Base-by-base conservation (phyloP, 2,329 filamentous ascomycete species). In the Diaporthe citri region DNA sequence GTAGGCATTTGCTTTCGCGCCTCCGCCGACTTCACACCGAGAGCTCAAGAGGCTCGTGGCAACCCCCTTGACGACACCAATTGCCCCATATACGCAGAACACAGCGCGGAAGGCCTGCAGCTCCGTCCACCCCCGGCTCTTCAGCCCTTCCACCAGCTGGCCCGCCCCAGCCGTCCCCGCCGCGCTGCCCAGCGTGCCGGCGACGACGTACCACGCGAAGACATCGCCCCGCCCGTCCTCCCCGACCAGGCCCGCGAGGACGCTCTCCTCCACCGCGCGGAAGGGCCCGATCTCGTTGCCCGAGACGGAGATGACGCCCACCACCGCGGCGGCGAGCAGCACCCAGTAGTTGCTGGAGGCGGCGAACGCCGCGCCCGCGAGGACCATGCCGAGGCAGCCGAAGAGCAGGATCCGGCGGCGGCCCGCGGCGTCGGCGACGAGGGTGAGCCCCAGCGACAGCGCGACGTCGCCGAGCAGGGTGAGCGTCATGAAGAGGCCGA, bases 201-300 rank as follows among this genome's bases (percentile, higher is more conserved):
- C 81, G 9, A 92, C 84, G 8, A 85, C 88, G 78, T 92, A 92
- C 90, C 90, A 92, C 4, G 90, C 90, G 76, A 90, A 92, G 39
- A 92, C 84, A 78, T 92, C 90, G 74, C 87, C 85, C 59, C 90
- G 82, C 4, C 84, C 82, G 2, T 82, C 81, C 6, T 85, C 78
- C 0, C 82, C 79, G 0, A 88, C 90, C 4, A 92, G 83, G 56
- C 92, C 90, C 4, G 90, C 90, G 2, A 92, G 82, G 7, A 88
- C 87, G 22, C 88, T 90, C 81, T 92, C 90, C 79, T 92, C 91
- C 39, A 92, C 86, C 52, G 90, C 90, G 52, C 88, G 85, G 75
- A 93, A 92, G 0, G 90, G 91, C 0, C 90, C 90, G 71, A 92
- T 92, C 79, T 93, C 91, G 73, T 90, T 91, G 10, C 90, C 91